Base-by-base conservation (phyloP, 352 stramenopile genomes). In the Globisporangium splendens region DNA sequence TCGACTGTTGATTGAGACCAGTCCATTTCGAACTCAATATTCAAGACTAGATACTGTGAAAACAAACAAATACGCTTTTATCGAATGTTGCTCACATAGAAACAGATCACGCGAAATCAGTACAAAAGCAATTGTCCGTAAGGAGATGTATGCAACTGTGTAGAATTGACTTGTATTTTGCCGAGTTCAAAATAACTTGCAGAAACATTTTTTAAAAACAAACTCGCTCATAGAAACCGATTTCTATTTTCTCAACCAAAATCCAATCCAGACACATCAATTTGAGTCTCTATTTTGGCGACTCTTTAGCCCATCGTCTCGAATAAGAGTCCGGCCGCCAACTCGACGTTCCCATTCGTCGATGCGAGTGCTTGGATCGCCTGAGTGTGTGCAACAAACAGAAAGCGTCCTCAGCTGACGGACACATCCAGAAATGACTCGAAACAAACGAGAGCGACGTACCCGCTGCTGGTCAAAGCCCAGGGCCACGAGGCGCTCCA, bases 291-390 rank as follows among this genome's bases (percentile, higher is more conserved):
- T 56, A 47, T 56, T 50, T 49, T 10, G n/a, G 49, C n/a, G 39
- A 56, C n/a, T 13, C 12, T 21, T 55, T 82, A 83, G 15, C 54
- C 54, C 55, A 86, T 63, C 22, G 65, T 85, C 61, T 93, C 85
- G 51, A 95, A 95, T 33, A 95, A 63, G 57, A 95, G 66, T 3
- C 79, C 85, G 0, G 85, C 85, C n/a, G 85, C 85, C 46, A 95
- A 69, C 48, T 95, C 83, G 10, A 92, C 83, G 35, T 95, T 88
- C 18, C 83, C 83, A 35, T 88, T 86, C 47, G 81, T 89, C 54
- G 81, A 86, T 38, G 69, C 69, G 7, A 95, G 70, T 8, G 81
- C 85, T 55, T 85, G 70, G 11, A 72, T 59, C 17, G 78, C 84
- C 82, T 92, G 24, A 5, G 2, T 54, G 38, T 12, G 35, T 12